phyloP scores from a whole-genome alignment of 768 basidiomycete species.

The Lyophyllum atratum region DNA sequence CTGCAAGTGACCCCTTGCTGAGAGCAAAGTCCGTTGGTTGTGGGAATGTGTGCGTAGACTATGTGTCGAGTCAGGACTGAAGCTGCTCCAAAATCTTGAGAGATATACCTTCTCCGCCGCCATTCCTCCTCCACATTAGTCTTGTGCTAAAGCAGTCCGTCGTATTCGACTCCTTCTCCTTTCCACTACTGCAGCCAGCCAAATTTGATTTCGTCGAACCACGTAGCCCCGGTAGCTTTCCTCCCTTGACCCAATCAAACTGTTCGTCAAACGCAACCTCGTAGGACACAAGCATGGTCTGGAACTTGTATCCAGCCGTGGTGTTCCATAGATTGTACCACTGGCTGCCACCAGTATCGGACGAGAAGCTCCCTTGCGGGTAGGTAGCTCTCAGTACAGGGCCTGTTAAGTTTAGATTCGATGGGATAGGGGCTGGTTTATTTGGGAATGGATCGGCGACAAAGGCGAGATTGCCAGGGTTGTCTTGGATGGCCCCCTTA shows the following conservation, averaged over 20 bases:
- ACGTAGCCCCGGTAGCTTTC: constrained; percentile 76
- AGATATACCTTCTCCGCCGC: constrained; percentile 68
- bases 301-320: constrained; percentile 54
- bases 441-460: constrained; percentile 69
- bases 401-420: constrained; percentile 29
- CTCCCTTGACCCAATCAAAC: constrained; percentile 75
- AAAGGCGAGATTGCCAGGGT: constrained; percentile 58
- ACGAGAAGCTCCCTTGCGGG: constrained; percentile 59
- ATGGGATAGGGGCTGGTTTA: constrained; percentile 35
- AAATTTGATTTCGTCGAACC: constrained; percentile 58
- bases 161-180: constrained; percentile 49
- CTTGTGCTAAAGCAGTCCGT: constrained; percentile 71
- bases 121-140: constrained; percentile 73
- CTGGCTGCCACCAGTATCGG: constrained; percentile 65
- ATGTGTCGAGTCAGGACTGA: background rate
- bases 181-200: constrained; percentile 70
- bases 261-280: constrained; percentile 68
- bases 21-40: constrained; percentile 58
- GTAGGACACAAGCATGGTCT: constrained; percentile 72
- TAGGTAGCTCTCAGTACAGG: constrained; percentile 67
- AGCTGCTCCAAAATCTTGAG: background rate
- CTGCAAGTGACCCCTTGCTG: constrained; percentile 63
- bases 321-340: constrained; percentile 71
- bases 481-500: constrained; percentile 63
- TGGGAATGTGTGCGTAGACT: constrained; percentile 85